Evolutionary conservation across 2,329 filamentous ascomycete genomes (phyloP), one percentile per base, ranked within the genome.

Genomic region (Verticillium albo-atrum): DNA sequence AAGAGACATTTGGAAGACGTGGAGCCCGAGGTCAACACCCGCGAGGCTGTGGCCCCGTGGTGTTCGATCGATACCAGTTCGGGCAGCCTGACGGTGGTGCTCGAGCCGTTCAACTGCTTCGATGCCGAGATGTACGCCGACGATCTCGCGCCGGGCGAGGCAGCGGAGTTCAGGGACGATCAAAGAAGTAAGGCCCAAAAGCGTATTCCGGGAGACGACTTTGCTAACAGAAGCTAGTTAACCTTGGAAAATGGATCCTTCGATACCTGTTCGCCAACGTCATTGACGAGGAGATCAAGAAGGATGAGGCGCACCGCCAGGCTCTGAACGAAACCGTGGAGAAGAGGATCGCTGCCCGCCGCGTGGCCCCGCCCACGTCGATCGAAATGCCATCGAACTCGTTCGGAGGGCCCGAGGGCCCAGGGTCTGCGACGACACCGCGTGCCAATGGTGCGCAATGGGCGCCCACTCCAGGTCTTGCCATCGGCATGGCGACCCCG

Each of bases 81-180:
- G 4, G 95, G 95, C 35, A 92, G 91, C 63, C 79, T 99, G 58
- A 94, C 92, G 2, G 94, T 97, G 3, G 89, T 96, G 20, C 75
- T 99, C 20, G 95, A 99, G 70, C 91, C 93, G 47, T 96, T 95
- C 68, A 96, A 96, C 66, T 97, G 93, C 72, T 99, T 99, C 67
- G 95, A 99, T 74, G 95, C 93, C 17, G 95, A 99, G 70, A 90
- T 97, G 74, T 99, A 99, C 71, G 94, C 92, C 1, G 95, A 99
- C 71, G 93, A 98, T 74, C 78, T 96, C 35, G 80, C 87, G 47
- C 67, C 94, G 58, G 83, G 89, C 12, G 88, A 92, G 63, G 79
- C 85, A n/a, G 79, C 90, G 20, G 89, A 93, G 14, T 97, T 97
- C 69, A 82, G 89, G 60, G 94, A 98, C 67, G 95, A 99, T 67